A percentile compares a stretch with the other conserved stretches of the same genome.
Evolutionary conservation across 2,329 filamentous ascomycete species (phyloP).

Genomic region (Penicillium sp.): DNA sequence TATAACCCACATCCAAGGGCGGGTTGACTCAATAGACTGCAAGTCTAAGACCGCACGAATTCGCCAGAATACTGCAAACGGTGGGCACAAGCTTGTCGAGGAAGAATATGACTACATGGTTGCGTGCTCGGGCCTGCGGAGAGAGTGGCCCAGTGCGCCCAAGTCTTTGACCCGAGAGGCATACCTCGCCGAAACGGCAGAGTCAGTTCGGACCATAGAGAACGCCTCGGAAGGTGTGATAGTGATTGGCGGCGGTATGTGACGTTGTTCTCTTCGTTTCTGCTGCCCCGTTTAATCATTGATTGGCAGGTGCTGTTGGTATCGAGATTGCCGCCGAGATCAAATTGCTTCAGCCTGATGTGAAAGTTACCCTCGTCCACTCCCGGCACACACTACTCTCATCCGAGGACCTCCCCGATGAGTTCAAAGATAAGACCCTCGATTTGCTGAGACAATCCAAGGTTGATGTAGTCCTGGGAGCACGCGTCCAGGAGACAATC

Average conservation of each 20-base stretch:
- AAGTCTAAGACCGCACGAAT: constrained; percentile 3
- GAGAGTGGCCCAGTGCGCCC: constrained; percentile 68
- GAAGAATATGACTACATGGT: constrained; percentile 59
- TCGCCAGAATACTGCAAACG: not conserved
- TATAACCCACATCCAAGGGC: constrained; percentile 4
- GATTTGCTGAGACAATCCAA: constrained; percentile 57
- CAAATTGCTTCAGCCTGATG: constrained; percentile 58
- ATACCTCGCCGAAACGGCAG: constrained; percentile 48
- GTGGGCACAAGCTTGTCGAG: constrained; percentile 4
- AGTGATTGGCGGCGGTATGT: constrained; percentile 49
- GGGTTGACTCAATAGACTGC: constrained; percentile 6
- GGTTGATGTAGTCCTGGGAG: constrained; percentile 39
- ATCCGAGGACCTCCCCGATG: constrained; percentile 64
- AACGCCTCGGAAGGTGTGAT: constrained; percentile 42
- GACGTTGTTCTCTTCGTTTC: not conserved
- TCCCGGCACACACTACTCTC: constrained; percentile 66
- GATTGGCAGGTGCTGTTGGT: constrained; percentile 61
- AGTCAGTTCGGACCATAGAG: constrained; percentile 3
- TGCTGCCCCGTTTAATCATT: constrained; percentile 44
- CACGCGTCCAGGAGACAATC: constrained; percentile 4
- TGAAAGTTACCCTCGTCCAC: constrained; percentile 67
- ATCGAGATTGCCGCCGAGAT: constrained; percentile 75
- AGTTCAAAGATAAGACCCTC: constrained; percentile 60
- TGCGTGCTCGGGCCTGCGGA: constrained; percentile 62
- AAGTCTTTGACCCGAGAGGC: constrained; percentile 58